phyloP scores from a whole-genome alignment of 345 rosid genomes.

The Carallia pectinifolia region DNA sequence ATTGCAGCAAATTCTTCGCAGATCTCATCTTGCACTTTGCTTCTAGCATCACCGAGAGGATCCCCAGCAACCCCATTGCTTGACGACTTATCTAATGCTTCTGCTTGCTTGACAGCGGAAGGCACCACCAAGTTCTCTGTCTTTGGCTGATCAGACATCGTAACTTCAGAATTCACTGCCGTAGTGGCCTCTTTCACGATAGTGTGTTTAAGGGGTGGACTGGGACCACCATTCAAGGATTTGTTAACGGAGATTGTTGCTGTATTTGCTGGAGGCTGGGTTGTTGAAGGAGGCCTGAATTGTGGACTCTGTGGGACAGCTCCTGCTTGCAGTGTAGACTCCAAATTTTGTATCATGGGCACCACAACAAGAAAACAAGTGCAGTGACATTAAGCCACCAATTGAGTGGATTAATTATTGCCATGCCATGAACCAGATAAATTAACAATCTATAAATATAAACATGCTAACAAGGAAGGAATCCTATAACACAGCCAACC shows the following conservation, averaged over 20 bases:
- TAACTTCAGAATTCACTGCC: constrained; percentile 16
- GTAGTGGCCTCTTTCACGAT: neutral
- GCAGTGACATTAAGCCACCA: too few relatives aligned
- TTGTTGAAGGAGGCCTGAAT: constrained; percentile 47
- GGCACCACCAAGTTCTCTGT: constrained; percentile 14
- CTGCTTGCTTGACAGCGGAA: constrained; percentile 38
- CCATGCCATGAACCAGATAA: too few relatives aligned
- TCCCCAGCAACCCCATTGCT: constrained; percentile 35
- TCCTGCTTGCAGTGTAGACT: constrained; percentile 71
- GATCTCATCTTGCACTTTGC: constrained; percentile 91
- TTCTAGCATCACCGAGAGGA: constrained; percentile 70
- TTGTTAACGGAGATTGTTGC: constrained; percentile 10
- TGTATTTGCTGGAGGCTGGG: constrained; percentile 31
- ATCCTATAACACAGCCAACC: too few relatives aligned
- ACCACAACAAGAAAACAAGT: constrained; percentile 39
- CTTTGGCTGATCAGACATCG: constrained; percentile 24
- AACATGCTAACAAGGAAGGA: too few relatives aligned
- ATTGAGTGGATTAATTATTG: too few relatives aligned
- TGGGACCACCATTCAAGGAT: constrained; percentile 27
- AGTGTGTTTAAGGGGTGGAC: neutral
- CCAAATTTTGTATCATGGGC: constrained; percentile 96
- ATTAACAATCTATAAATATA: too few relatives aligned
- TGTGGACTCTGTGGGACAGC: constrained; percentile 95
- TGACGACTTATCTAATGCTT: constrained; percentile 23
- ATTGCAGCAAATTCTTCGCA: constrained; percentile 64